Evolutionary conservation across 768 basidiomycete genomes (phyloP).

Genomic region (Termitomyces sp.): DNA sequence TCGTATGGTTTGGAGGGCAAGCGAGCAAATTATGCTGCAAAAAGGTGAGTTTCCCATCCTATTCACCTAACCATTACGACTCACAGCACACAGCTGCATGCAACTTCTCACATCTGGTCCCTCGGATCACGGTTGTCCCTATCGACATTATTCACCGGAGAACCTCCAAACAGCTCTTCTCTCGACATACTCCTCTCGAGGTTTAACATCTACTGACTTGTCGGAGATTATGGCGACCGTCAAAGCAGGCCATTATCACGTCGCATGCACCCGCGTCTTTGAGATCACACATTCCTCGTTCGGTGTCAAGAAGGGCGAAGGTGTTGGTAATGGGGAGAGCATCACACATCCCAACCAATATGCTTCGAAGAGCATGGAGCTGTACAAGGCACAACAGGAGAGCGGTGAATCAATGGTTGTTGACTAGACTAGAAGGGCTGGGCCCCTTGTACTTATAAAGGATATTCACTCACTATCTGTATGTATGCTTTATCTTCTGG

Average conservation of each 20-base stretch:
- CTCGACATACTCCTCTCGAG: constrained; percentile 60
- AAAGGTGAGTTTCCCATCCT: constrained; percentile 49
- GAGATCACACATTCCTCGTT: constrained; percentile 79
- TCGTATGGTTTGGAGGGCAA: constrained; percentile 93
- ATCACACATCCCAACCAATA: constrained; percentile 96
- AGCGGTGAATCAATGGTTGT: constrained; percentile 45
- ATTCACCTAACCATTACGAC: not conserved
- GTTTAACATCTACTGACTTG: constrained; percentile 65
- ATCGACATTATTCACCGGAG: constrained; percentile 81
- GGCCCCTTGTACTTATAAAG: not conserved
- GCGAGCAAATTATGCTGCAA: constrained; percentile 91
- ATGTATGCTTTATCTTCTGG: not conserved
- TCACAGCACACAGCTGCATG: constrained; percentile 61
- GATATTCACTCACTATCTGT: not conserved
- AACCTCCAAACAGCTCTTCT: constrained; percentile 79
- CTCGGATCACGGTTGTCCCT: constrained; percentile 86
- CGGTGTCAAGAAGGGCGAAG: constrained; percentile 87
- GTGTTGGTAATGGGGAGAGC: constrained; percentile 79
- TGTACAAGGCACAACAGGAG: constrained; percentile 42
- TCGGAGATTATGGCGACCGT: constrained; percentile 81
- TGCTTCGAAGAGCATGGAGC: constrained; percentile 67
- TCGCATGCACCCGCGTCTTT: constrained; percentile 96
- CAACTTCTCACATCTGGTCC: constrained; percentile 69
- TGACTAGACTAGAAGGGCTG: constrained; percentile 20
- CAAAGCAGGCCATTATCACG: constrained; percentile 82